phyloP scores from a whole-genome alignment of 345 rosid species.

The Gossypium anomalum region DNA sequence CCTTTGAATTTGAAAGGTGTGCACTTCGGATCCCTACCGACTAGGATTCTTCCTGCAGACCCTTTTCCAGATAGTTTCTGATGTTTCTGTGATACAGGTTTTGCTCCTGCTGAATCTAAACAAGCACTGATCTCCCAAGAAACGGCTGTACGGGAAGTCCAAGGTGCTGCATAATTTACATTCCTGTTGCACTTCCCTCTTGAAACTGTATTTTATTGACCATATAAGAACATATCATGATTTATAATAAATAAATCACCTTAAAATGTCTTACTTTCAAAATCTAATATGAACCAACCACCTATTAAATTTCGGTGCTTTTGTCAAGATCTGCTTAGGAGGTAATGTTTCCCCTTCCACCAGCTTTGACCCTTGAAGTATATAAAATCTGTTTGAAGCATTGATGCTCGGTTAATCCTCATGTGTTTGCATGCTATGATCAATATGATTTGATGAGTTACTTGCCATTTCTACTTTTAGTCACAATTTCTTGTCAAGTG shows the following conservation, averaged over 20 bases:
- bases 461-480: not conserved
- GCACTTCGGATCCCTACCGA: slow-evolving; percentile 10
- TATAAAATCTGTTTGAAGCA: not conserved
- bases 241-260: too few relatives aligned
- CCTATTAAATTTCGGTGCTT: not conserved
- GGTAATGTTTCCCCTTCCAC: not conserved
- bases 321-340: not conserved
- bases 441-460: not conserved
- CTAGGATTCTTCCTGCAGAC: not conserved
- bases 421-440: too few relatives aligned
- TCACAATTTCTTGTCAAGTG: not conserved
- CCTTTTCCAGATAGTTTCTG: slow-evolving; percentile 18
- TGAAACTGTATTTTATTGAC: not conserved
- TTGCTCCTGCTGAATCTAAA: slow-evolving; percentile 43
- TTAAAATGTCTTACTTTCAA: not conserved
- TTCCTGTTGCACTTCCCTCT: not conserved
- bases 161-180: slow-evolving; percentile 35
- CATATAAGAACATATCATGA: not conserved
- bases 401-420: not conserved
- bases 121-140: slow-evolving; percentile 31
- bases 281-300: not conserved
- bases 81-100: slow-evolving; percentile 52
- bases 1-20: slow-evolving; percentile 96
- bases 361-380: not conserved
- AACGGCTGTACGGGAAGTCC: slow-evolving; percentile 27